Evolutionary conservation across 352 stramenopile species (phyloP), one percentile per base, ranked within the genome.

Genomic region (Pythium periplocum): DNA sequence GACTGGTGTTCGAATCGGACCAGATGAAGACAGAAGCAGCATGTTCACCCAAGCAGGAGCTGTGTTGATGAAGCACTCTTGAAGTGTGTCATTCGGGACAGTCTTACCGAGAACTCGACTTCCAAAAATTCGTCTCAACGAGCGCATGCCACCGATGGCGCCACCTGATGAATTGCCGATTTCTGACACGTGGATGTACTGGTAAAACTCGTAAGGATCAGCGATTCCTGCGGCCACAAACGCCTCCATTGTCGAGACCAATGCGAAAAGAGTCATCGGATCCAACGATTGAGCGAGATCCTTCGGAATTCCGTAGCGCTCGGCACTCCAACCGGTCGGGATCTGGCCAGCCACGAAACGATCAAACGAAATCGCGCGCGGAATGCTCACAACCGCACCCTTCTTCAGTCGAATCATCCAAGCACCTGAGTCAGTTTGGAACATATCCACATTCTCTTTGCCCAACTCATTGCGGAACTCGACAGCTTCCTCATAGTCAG

Each of bases 141-240:
- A 72, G 36, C 78, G 75, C 75, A 93, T 86, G 34, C 86, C 86
- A 46, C 86, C 84, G 69, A 94, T 87, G 37, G 77, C 84, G 51
- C 84, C 84, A 40, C 86, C 86, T 0, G 82, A 90, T 4, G 77
- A 90, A 73, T 95, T 95, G 12, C 86, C 86, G 35, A 96, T 59
- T 57, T 93, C 83, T 26, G 79, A 90, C 1, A 96, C 86, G 65
- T 96, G 86, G 8, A 95, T 79, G 64, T 96, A 95, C 64, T 94
- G 74, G 68, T 96, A 96, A 49, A 96, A 90, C 71, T 96, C 84
- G 64, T 96, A 96, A 48, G 86, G 86, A 45, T 96, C 84, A 2
- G 83, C 91, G 59, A 96, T 63, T 61, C 86, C 84, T 4, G 79
- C 75, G 2, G 66, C 56, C 10, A 94, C 72, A 17, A 96, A 79